Percentiles rank a stretch among this genome's conserved stretches.
Conservation (phyloP, 1,139 yeast species). For the Martiniozyma asiatica region DNA sequence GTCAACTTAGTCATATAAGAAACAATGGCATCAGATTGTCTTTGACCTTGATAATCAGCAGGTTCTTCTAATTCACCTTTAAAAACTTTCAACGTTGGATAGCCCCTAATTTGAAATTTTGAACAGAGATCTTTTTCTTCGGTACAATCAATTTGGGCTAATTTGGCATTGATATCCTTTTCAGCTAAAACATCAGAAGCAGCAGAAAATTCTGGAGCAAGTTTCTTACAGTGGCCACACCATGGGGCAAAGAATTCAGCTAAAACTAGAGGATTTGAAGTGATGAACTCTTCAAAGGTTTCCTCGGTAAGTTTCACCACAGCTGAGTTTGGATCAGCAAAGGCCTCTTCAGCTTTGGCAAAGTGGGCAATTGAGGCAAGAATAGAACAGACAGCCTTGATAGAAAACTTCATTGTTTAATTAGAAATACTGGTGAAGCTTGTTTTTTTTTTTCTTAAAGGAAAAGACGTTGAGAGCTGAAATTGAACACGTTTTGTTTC, state of each 20-base stretch:
- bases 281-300: constrained; percentile 53
- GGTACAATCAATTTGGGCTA: constrained; percentile 91
- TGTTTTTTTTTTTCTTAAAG: too few relatives aligned
- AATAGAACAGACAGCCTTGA: constrained; percentile 18
- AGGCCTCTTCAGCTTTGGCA: constrained; percentile 37
- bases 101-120: constrained; percentile 69
- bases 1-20: constrained; percentile 75
- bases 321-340: constrained; percentile 74
- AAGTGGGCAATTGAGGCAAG: constrained; percentile 19
- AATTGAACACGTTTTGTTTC: too few relatives aligned
- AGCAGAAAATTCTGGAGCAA: constrained; percentile 80
- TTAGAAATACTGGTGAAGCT: too few relatives aligned
- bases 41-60: constrained; percentile 68
- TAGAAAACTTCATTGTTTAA: constrained; percentile 17
- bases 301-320: constrained; percentile 66
- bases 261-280: constrained; percentile 65
- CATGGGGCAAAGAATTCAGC: constrained; percentile 98
- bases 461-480: too few relatives aligned
- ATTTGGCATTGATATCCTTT: constrained; percentile 51
- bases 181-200: constrained; percentile 72
- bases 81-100: constrained; percentile 84
- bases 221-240: constrained; percentile 97
- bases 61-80: constrained; percentile 43
- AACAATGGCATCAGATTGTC: constrained; percentile 69
- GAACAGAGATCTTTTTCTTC: constrained; percentile 73